Evolutionary conservation across 208 protist genomes (phyloP).

Genomic region (Trypanosoma rangeli): DNA sequence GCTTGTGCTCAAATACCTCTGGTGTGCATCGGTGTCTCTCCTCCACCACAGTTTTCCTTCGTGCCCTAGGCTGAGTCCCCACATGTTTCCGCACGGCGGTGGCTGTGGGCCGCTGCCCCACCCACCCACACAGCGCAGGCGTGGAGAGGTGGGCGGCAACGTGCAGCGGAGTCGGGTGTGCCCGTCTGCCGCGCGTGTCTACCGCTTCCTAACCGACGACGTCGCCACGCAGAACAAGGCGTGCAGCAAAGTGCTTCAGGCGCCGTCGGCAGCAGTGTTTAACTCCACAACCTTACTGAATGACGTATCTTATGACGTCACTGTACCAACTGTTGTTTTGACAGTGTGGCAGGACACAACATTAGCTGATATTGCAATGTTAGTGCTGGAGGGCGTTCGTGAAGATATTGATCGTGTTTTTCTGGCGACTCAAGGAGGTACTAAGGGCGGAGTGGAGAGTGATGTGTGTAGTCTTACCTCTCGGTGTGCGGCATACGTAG

Average conservation of each 20-base stretch:
- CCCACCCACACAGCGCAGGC: background rate
- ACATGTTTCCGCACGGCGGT: constrained; percentile 6
- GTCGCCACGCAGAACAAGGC: constrained; percentile 32
- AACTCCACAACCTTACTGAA: background rate
- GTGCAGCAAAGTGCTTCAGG: constrained; percentile 35
- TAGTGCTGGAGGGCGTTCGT: constrained; percentile 35
- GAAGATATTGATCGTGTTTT: constrained; percentile 27
- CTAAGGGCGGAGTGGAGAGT: background rate
- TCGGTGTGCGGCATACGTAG: constrained; percentile 32
- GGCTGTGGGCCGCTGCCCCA: background rate
- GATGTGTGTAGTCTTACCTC: background rate
- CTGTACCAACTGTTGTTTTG: constrained; percentile 34
- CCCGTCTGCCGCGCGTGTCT: constrained; percentile 26
- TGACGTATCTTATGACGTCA: background rate
- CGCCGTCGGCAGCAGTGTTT: constrained; percentile 27
- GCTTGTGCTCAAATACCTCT: background rate
- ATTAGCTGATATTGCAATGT: constrained; percentile 39
- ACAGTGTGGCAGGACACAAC: constrained; percentile 63
- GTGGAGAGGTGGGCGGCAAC: constrained; percentile 3
- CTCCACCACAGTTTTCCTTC: background rate
- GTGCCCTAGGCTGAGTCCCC: background rate
- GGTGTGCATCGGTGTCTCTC: background rate
- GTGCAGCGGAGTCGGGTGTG: constrained; percentile 19
- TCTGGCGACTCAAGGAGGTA: background rate
- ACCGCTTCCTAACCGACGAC: constrained; percentile 20